Conservation (phyloP, 768 basidiomycete species). For the Udeniomyces megalosporus region DNA sequence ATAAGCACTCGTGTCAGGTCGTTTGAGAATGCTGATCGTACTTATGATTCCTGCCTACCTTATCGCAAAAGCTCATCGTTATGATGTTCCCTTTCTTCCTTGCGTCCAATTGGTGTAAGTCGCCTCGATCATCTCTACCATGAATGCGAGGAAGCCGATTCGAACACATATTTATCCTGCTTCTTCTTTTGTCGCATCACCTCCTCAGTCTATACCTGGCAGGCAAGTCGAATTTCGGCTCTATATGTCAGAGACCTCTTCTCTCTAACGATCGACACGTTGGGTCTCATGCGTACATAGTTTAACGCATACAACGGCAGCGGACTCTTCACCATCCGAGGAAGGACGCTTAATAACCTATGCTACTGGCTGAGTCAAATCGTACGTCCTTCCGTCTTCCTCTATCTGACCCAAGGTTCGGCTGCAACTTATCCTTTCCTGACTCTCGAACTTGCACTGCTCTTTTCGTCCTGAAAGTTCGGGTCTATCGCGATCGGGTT, state of each 20-base stretch:
- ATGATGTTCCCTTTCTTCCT: conserved; percentile 18
- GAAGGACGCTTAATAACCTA: background rate
- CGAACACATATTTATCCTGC: too few relatives aligned
- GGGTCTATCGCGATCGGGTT: background rate
- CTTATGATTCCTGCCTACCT: too few relatives aligned
- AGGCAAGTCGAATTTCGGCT: too few relatives aligned
- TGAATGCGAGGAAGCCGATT: too few relatives aligned
- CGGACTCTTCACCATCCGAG: background rate
- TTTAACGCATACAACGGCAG: background rate
- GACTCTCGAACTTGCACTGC: too few relatives aligned
- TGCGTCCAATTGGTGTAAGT: conserved; percentile 10
- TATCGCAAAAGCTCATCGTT: background rate
- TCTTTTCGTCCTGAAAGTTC: too few relatives aligned
- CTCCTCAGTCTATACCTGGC: too few relatives aligned
- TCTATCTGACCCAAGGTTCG: background rate
- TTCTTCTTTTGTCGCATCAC: too few relatives aligned
- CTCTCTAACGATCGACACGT: background rate
- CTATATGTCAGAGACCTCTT: too few relatives aligned
- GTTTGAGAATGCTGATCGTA: too few relatives aligned
- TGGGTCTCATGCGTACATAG: background rate
- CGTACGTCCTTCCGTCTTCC: background rate
- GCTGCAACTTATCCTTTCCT: too few relatives aligned
- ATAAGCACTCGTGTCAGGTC: too few relatives aligned
- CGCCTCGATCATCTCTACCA: background rate
- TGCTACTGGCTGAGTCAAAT: conserved; percentile 3